These are phyloP conservation scores for Petrea volubilis DNA, from an alignment of 257 asterid species.

Conservation along the genomic window DNA sequence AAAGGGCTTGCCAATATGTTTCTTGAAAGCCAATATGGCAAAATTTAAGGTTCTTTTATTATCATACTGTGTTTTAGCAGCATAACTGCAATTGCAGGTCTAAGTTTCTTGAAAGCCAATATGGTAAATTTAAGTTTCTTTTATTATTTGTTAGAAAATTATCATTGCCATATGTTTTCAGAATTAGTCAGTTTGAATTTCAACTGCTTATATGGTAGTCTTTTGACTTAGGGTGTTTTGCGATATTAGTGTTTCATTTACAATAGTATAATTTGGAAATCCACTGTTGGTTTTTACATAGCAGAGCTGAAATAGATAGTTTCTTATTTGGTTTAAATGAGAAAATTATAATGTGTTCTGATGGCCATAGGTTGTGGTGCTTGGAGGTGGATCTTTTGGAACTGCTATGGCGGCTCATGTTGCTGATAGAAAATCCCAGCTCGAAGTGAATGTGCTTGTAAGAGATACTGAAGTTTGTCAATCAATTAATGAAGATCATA, in stretches of 20 bases:
- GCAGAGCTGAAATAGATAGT: not conserved
- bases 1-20: too few species aligned
- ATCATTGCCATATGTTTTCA: not conserved
- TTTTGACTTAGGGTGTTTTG: not conserved
- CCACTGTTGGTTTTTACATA: not conserved
- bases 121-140: not conserved
- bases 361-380: constrained; percentile 73
- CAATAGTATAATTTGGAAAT: not conserved
- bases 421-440: constrained; percentile 62
- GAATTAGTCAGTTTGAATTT: not conserved
- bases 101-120: not conserved
- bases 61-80: constrained; percentile 1
- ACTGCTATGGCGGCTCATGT: constrained; percentile 97
- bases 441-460: constrained; percentile 78
- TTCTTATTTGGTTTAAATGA: not conserved
- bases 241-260: not conserved
- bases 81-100: not conserved
- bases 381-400: constrained; percentile 98
- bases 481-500: constrained; percentile 59
- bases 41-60: too few species aligned
- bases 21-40: too few species aligned
- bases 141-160: not conserved
- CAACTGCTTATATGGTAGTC: not conserved
- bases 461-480: constrained; percentile 72
- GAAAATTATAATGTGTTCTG: not conserved